Evolutionary conservation across 768 basidiomycete genomes (phyloP).

Genomic region (Lepiota brunneoincarnata): DNA sequence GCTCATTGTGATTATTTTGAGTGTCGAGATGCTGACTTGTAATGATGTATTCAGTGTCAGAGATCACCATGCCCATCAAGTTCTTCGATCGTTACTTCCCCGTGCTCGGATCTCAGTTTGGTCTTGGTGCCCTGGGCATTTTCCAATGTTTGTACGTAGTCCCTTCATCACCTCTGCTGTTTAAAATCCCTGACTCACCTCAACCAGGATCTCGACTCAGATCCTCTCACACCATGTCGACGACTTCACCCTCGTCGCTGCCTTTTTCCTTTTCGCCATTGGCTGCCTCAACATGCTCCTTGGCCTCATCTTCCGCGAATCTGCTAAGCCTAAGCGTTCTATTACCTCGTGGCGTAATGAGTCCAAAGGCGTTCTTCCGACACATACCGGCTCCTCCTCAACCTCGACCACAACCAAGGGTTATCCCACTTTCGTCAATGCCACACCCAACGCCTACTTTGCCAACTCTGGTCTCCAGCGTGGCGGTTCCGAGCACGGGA

Average conservation of each 20-base stretch:
- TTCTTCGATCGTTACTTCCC: conserved; percentile 92
- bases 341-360: conserved; percentile 63
- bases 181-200: neutral
- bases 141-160: conserved; percentile 73
- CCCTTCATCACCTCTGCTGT: neutral
- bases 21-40: neutral
- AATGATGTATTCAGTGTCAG: conserved; percentile 46
- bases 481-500: conserved; percentile 3
- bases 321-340: conserved; percentile 59
- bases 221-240: conserved; percentile 80
- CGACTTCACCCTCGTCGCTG: conserved; percentile 85
- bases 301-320: conserved; percentile 69
- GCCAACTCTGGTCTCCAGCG: neutral
- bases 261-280: conserved; percentile 88
- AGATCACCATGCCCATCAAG: conserved; percentile 70
- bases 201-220: conserved; percentile 61
- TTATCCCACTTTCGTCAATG: conserved; percentile 27
- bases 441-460: neutral
- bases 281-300: conserved; percentile 87
- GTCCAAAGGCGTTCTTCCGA: conserved; percentile 51
- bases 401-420: conserved; percentile 23
- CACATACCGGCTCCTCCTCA: conserved; percentile 33
- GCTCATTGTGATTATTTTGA: neutral
- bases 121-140: conserved; percentile 83
- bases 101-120: conserved; percentile 82